These are phyloP conservation scores for Fusarium sulawesiense DNA, from an alignment of 2,329 filamentous ascomycete genomes.

Conservation along the genomic window DNA sequence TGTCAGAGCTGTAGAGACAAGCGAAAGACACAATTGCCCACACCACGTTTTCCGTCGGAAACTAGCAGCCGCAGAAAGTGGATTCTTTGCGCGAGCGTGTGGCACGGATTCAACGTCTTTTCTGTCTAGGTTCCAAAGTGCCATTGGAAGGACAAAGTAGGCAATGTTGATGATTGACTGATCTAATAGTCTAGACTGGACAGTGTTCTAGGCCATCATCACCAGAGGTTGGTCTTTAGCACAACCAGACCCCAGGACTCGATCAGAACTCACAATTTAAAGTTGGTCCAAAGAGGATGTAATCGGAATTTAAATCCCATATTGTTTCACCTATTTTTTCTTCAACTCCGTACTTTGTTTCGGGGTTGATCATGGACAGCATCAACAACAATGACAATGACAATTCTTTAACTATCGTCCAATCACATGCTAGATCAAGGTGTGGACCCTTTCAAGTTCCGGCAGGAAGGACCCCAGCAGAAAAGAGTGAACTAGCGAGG, in stretches of 20 bases:
- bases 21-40: conserved; percentile 6
- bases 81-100: conserved; percentile 26
- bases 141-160: background rate
- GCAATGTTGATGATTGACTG: conserved; percentile 12
- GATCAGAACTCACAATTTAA: background rate
- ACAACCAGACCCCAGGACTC: background rate
- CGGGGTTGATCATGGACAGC: conserved; percentile 23
- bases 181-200: conserved; percentile 18
- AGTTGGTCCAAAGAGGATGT: background rate
- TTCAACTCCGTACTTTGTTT: conserved; percentile 11
- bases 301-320: background rate
- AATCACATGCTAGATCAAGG: conserved; percentile 28
- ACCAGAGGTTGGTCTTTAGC: background rate
- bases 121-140: conserved; percentile 12
- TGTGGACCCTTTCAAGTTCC: conserved; percentile 34
- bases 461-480: conserved; percentile 25
- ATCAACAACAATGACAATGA: background rate
- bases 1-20: conserved; percentile 7
- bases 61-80: conserved; percentile 32
- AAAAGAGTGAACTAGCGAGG: conserved; percentile 22
- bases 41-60: conserved; percentile 26
- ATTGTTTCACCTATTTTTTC: background rate
- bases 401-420: conserved; percentile 28
- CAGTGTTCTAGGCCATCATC: conserved; percentile 18
- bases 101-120: conserved; percentile 40